Conservation (phyloP, 768 basidiomycete genomes). For the Paxillus involutus region DNA sequence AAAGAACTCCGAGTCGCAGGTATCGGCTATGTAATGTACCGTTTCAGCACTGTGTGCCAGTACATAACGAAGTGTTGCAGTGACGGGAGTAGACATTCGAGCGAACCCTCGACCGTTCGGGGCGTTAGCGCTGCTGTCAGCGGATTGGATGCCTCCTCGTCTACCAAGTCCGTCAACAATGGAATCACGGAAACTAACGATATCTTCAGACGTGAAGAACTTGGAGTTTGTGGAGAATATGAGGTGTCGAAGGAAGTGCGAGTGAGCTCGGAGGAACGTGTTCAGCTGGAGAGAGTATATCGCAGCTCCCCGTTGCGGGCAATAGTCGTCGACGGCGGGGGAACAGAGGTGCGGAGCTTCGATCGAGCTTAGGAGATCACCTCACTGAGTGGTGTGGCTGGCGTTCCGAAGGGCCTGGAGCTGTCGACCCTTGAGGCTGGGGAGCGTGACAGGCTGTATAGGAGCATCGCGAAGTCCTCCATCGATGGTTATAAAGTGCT, state of each 20-base stretch:
- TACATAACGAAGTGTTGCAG: constrained; percentile 17
- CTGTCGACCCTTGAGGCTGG: constrained; percentile 13
- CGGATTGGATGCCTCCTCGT: too few species aligned
- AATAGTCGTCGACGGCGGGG: constrained; percentile 19
- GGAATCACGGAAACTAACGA: too few species aligned
- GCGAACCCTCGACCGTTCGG: not conserved
- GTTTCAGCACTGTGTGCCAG: constrained; percentile 28
- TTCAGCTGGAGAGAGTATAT: constrained; percentile 13
- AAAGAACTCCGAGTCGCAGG: constrained; percentile 19
- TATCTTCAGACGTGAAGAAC: constrained; percentile 14
- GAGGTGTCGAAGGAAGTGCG: constrained; percentile 9
- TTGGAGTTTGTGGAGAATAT: constrained; percentile 18
- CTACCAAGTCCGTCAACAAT: too few species aligned
- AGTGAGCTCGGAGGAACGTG: constrained; percentile 13
- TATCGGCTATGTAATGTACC: constrained; percentile 21
- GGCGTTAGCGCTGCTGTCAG: constrained; percentile 26
- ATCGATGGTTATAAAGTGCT: constrained; percentile 16
- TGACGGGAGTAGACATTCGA: too few species aligned
- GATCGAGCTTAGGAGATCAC: constrained; percentile 14
- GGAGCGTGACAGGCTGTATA: constrained; percentile 12
- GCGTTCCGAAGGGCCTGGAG: constrained; percentile 19
- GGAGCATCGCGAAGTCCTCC: constrained; percentile 3
- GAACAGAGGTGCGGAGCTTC: constrained; percentile 21
- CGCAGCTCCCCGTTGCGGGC: constrained; percentile 14
- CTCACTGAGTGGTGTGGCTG: constrained; percentile 16